phyloP scores from a whole-genome alignment of 805 yeast genomes.

The Pichia phayaonensis region DNA sequence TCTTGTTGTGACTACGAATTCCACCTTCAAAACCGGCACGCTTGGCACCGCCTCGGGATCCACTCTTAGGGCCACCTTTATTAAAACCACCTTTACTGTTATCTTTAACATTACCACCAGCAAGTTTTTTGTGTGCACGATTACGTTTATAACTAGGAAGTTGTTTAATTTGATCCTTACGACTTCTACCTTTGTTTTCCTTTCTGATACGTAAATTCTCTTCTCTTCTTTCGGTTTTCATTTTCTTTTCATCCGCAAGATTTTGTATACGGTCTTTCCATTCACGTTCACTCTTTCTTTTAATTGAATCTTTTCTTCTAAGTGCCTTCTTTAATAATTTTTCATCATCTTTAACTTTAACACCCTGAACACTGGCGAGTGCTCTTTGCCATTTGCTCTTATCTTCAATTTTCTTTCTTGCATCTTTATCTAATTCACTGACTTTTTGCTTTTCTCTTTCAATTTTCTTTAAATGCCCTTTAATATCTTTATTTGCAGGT shows the following conservation, averaged over 20 bases:
- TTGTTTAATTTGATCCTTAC: conserved; percentile 65
- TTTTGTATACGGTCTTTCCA: conserved; percentile 86
- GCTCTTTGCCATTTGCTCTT: conserved; percentile 83
- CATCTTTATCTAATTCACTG: conserved; percentile 49
- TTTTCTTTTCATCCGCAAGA: conserved; percentile 67
- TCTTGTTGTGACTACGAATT: conserved; percentile 18
- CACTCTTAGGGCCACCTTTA: not conserved
- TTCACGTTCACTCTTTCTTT: conserved; percentile 79
- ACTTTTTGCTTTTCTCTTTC: conserved; percentile 68
- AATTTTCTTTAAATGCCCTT: conserved; percentile 69
- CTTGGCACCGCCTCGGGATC: conserved; percentile 2
- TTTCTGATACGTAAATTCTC: conserved; percentile 81
- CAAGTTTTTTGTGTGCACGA: conserved; percentile 21
- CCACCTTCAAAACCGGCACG: conserved; percentile 86
- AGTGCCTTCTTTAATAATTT: conserved; percentile 77
- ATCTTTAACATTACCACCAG: not conserved
- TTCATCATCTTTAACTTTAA: conserved; percentile 85
- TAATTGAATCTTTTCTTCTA: conserved; percentile 73
- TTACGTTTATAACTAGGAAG: conserved; percentile 53
- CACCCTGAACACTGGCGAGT: conserved; percentile 80
- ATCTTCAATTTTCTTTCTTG: conserved; percentile 52
- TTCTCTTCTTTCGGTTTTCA: conserved; percentile 80
- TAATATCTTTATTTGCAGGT: conserved; percentile 76
- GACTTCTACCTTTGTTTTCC: conserved; percentile 76
- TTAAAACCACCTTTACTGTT: not conserved